phyloP scores from a whole-genome alignment of 305 asterid species.

The Solanum hybrid region DNA sequence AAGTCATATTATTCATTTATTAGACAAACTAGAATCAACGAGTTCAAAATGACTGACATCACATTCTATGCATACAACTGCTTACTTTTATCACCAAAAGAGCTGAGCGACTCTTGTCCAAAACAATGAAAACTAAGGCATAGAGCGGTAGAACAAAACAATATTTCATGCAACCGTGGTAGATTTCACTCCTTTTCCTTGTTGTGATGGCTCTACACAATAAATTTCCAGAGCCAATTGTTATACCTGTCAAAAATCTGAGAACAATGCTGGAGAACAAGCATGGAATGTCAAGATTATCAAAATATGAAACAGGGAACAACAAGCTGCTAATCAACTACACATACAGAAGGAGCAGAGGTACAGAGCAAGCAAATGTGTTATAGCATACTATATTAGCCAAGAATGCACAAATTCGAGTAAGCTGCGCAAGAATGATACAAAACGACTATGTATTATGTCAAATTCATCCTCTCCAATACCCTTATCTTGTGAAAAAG shows the following conservation, averaged over 20 bases:
- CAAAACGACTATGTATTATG: too few species aligned
- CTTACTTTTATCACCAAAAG: neutral
- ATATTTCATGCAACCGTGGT: neutral
- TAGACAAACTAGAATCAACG: neutral
- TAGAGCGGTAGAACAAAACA: neutral
- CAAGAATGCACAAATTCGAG: too few species aligned
- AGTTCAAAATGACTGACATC: neutral
- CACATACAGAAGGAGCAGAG: too few species aligned
- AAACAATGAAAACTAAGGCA: neutral
- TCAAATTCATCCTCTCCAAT: too few species aligned
- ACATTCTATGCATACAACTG: neutral
- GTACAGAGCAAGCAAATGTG: too few species aligned
- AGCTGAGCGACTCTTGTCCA: neutral
- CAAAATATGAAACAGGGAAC: neutral
- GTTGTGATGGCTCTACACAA: neutral
- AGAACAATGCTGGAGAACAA: neutral
- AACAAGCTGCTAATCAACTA: neutral
- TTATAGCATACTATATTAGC: too few species aligned
- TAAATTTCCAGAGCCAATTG: neutral
- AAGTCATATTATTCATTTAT: neutral
- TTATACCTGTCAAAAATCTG: neutral
- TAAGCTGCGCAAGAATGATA: too few species aligned
- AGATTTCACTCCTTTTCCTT: neutral
- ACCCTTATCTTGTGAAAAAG: too few species aligned
- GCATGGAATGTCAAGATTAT: neutral